Evolutionary conservation across 2,329 filamentous ascomycete species (phyloP).

Genomic region (Polychaeton citri): DNA sequence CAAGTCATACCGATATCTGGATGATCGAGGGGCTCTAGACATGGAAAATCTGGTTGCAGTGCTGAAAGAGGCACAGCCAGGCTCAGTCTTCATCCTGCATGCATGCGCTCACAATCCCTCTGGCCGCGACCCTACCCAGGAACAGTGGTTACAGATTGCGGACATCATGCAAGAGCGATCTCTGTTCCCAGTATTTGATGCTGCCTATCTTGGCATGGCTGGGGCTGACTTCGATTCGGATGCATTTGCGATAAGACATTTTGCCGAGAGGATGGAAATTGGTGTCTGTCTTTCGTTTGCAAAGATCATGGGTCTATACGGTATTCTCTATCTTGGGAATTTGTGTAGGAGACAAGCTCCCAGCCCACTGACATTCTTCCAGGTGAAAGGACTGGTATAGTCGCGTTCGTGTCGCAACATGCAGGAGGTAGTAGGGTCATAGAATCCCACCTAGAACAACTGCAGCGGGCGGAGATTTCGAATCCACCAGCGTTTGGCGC

Average conservation of each 20-base stretch:
- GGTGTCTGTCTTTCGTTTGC: constrained; percentile 31
- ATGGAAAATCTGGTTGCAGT: neutral
- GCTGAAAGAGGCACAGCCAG: too few relatives aligned
- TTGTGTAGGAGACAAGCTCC: too few relatives aligned
- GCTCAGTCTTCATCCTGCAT: constrained; percentile 77
- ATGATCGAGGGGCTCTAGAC: neutral
- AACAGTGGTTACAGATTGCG: constrained; percentile 82
- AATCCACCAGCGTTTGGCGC: constrained; percentile 87
- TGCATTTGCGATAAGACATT: constrained; percentile 74
- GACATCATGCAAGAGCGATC: constrained; percentile 55
- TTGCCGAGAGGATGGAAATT: constrained; percentile 69
- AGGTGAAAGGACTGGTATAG: too few relatives aligned
- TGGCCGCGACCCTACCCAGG: constrained; percentile 75
- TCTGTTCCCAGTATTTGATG: constrained; percentile 93
- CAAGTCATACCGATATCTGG: neutral
- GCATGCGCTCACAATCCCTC: constrained; percentile 93
- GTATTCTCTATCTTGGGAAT: constrained; percentile 50
- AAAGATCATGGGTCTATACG: constrained; percentile 60
- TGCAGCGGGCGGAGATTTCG: constrained; percentile 69
- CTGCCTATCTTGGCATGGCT: constrained; percentile 87
- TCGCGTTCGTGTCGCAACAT: too few relatives aligned
- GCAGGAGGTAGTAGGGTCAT: neutral
- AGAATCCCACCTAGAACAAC: neutral
- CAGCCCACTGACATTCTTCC: too few relatives aligned
- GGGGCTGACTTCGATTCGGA: constrained; percentile 72